Evolutionary conservation across 306 rosid genomes (phyloP).

Genomic region (Mimosa bimucronata): DNA sequence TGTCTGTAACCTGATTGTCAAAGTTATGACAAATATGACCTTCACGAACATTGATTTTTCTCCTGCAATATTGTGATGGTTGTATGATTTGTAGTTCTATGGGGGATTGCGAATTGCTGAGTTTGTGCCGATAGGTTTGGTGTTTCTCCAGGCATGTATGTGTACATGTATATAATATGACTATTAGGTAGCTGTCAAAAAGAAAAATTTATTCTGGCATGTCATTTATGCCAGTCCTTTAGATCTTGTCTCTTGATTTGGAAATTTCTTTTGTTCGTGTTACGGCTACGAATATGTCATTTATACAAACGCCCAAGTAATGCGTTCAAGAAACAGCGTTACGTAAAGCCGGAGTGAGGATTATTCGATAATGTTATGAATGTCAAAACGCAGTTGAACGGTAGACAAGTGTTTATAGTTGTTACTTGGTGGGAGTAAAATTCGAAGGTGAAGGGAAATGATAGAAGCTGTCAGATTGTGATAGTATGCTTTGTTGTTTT

Average conservation of each 20-base stretch:
- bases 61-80: conserved; percentile 51
- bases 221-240: conserved; percentile 19
- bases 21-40: conserved; percentile 49
- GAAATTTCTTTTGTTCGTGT: conserved; percentile 31
- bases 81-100: conserved; percentile 33
- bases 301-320: not conserved
- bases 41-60: conserved; percentile 44
- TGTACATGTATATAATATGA: conserved; percentile 41
- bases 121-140: conserved; percentile 36
- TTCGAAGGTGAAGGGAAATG: too few species aligned
- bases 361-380: not conserved
- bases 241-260: conserved; percentile 13
- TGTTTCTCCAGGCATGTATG: conserved; percentile 22
- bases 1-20: conserved; percentile 42
- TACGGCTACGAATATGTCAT: conserved; percentile 18
- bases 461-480: not conserved
- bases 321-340: not conserved
- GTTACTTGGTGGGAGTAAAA: too few species aligned
- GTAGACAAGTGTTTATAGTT: too few species aligned
- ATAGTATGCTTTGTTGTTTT: not conserved
- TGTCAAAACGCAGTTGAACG: too few species aligned
- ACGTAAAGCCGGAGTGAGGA: not conserved
- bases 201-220: conserved; percentile 30
- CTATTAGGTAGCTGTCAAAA: conserved; percentile 18
- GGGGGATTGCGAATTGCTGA: conserved; percentile 31